These are phyloP conservation scores for Candida silvatica DNA, from an alignment of 805 yeast genomes.

Conservation along the genomic window DNA sequence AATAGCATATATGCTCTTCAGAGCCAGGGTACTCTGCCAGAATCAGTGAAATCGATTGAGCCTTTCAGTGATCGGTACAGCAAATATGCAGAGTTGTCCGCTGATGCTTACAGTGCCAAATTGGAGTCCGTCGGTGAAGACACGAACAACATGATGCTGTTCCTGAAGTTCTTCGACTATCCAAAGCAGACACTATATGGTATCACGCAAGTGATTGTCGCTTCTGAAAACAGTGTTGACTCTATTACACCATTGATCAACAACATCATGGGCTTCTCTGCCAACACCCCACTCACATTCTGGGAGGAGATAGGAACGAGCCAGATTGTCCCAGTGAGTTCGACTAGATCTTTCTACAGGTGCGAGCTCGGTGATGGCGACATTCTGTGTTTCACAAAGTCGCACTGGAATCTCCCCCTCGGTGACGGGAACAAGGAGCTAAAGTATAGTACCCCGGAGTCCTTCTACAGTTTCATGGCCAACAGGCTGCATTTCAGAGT, in stretches of 20 bases:
- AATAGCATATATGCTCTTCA: conserved; percentile 12
- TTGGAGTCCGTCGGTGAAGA: conserved; percentile 15
- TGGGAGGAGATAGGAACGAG: conserved; percentile 57
- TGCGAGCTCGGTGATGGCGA: conserved; percentile 64
- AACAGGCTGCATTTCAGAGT: conserved; percentile 55
- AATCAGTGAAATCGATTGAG: conserved; percentile 1
- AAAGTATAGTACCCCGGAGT: conserved; percentile 24
- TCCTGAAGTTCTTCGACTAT: conserved; percentile 63
- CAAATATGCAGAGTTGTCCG: conserved; percentile 7
- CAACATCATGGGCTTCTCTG: conserved; percentile 30
- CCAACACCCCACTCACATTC: conserved; percentile 27
- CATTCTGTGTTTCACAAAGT: conserved; percentile 34
- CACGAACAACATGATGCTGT: conserved; percentile 28
- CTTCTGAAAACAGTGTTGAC: conserved; percentile 36
- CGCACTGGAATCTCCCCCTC: conserved; percentile 7
- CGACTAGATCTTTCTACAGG: conserved; percentile 36
- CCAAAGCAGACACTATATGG: conserved; percentile 50
- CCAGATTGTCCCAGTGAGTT: conserved; percentile 37
- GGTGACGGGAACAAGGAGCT: neutral
- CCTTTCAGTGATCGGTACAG: conserved; percentile 5
- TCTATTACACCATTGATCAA: conserved; percentile 33
- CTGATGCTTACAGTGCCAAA: conserved; percentile 8
- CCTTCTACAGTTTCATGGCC: conserved; percentile 45
- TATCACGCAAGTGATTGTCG: conserved; percentile 47
- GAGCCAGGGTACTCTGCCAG: conserved; percentile 5